phyloP scores from a whole-genome alignment of 805 yeast species.

The Wickerhamiella kurtzmanii region DNA sequence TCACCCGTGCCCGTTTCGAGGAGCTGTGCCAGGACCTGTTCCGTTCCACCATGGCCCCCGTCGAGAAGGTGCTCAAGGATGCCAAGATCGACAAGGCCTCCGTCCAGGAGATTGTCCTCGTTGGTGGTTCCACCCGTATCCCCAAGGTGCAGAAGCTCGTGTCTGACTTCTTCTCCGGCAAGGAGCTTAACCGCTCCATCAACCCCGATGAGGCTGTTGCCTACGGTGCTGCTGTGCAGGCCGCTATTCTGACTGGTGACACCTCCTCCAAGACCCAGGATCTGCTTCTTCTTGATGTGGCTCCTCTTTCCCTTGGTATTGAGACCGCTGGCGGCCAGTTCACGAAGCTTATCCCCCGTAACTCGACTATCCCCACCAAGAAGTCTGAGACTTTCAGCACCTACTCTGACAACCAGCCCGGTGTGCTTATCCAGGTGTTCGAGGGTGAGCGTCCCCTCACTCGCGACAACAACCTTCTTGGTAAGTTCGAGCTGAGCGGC shows the following conservation, averaged over 20 bases:
- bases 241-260: slow-evolving; percentile 93
- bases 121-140: slow-evolving; percentile 97
- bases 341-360: slow-evolving; percentile 97
- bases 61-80: slow-evolving; percentile 86
- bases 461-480: slow-evolving; percentile 88
- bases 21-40: slow-evolving; percentile 87
- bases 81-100: slow-evolving; percentile 80
- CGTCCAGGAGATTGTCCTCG: slow-evolving; percentile 84
- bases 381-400: slow-evolving; percentile 95
- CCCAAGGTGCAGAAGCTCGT: slow-evolving; percentile 94
- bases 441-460: slow-evolving; percentile 98
- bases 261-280: slow-evolving; percentile 94
- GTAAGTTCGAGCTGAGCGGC: slow-evolving; percentile 92
- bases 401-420: slow-evolving; percentile 96
- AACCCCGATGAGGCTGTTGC: slow-evolving; percentile 99
- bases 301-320: slow-evolving; percentile 93
- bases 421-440: slow-evolving; percentile 91
- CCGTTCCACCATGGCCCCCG: slow-evolving; percentile 90
- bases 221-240: slow-evolving; percentile 98
- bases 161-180: slow-evolving; percentile 93
- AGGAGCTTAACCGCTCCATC: slow-evolving; percentile 91
- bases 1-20: slow-evolving; percentile 96
- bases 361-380: slow-evolving; percentile 95
- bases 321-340: slow-evolving; percentile 99
- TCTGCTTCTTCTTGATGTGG: slow-evolving; percentile 76